Percentiles rank a stretch among this genome's conserved stretches.
Evolutionary conservation across 164 flowering plant species (phyloP).

Genomic region (Buxus sempervirens): DNA sequence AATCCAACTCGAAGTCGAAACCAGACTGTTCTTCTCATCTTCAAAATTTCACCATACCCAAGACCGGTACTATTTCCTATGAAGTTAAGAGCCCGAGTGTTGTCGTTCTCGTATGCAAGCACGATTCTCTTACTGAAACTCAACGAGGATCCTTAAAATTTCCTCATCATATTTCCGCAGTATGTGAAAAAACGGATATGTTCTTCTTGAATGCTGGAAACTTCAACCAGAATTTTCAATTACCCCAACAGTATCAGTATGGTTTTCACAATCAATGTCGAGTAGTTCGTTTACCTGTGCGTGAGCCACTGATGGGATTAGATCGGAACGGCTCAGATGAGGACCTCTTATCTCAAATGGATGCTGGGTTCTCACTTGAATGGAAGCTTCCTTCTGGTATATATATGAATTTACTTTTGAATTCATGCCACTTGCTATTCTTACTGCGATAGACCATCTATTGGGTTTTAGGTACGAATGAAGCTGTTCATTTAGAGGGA

Average conservation of each 20-base stretch:
- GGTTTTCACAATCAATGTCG: too few relatives aligned
- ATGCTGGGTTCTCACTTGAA: background rate
- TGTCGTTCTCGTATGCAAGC: too few relatives aligned
- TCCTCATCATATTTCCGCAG: background rate
- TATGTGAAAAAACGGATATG: too few relatives aligned
- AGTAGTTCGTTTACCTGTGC: background rate
- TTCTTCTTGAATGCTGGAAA: too few relatives aligned
- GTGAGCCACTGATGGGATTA: background rate
- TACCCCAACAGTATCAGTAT: too few relatives aligned
- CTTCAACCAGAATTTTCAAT: too few relatives aligned
- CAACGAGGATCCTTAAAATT: background rate
- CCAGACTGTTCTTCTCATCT: background rate
- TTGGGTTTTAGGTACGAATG: background rate
- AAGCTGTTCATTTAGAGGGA: too few relatives aligned
- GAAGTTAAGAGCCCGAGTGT: background rate
- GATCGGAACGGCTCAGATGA: background rate
- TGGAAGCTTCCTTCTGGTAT: background rate
- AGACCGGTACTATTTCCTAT: background rate
- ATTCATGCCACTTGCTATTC: background rate
- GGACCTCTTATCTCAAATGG: background rate
- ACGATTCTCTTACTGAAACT: background rate
- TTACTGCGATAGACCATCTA: background rate
- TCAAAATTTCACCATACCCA: background rate
- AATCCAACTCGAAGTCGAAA: too few relatives aligned
- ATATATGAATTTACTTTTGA: too few relatives aligned